Percentiles rank a stretch among this genome's conserved stretches.
These are phyloP conservation scores for Hymenotorrendiella dingleyae DNA, from an alignment of 2,329 filamentous ascomycete genomes.

Conservation along the genomic window DNA sequence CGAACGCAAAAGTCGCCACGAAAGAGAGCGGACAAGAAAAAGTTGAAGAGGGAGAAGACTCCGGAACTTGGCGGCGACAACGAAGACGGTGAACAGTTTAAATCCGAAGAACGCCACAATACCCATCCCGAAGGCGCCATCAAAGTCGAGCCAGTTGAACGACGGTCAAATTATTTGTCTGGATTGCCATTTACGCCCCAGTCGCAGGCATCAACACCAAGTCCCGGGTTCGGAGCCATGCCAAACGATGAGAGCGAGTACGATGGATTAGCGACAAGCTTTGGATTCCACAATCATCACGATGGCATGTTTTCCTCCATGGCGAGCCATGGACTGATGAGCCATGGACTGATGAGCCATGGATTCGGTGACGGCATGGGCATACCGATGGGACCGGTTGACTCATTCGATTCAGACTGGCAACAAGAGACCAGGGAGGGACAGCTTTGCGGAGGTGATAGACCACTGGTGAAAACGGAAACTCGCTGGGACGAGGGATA, in stretches of 20 bases:
- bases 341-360: not conserved
- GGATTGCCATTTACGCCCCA: conserved; percentile 1
- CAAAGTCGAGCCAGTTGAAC: conserved; percentile 3
- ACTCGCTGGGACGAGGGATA: conserved; percentile 17
- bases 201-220: conserved; percentile 7
- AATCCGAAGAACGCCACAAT: too few relatives aligned
- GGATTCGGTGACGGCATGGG: not conserved
- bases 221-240: conserved; percentile 1
- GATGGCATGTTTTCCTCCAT: too few relatives aligned
- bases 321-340: not conserved
- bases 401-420: conserved; percentile 2
- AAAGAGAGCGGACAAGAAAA: conserved; percentile 5
- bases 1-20: conserved; percentile 20
- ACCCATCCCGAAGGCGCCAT: too few relatives aligned
- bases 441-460: not conserved
- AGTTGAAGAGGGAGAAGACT: not conserved
- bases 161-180: not conserved
- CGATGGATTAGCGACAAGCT: conserved; percentile 3
- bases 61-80: not conserved
- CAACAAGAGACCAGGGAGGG: not conserved
- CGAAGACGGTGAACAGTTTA: too few relatives aligned
- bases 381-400: conserved; percentile 5
- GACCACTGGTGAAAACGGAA: conserved; percentile 15
- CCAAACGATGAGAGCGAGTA: not conserved
- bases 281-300: conserved; percentile 3